These are phyloP conservation scores for Ascochyta koolunga DNA, from an alignment of 2,329 filamentous ascomycete species.

Conservation along the genomic window DNA sequence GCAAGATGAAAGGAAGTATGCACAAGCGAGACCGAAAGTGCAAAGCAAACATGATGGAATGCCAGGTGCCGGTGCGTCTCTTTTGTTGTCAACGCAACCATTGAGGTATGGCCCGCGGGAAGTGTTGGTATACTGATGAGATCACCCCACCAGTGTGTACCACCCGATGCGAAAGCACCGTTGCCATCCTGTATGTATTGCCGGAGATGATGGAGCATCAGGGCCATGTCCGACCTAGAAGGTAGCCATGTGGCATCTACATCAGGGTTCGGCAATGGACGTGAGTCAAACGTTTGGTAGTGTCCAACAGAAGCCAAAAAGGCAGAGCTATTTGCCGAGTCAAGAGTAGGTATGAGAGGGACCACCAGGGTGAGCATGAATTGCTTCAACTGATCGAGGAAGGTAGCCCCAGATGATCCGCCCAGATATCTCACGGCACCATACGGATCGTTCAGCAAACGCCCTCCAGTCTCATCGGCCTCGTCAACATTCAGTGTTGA, in stretches of 20 bases:
- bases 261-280: conserved; percentile 30
- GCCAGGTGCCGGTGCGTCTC: conserved; percentile 29
- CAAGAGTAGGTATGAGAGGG: conserved; percentile 23
- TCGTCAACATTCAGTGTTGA: conserved; percentile 17
- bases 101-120: conserved; percentile 17
- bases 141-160: conserved; percentile 37
- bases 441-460: conserved; percentile 27
- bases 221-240: conserved; percentile 22
- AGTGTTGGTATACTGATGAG: conserved; percentile 21
- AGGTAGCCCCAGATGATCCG: conserved; percentile 35
- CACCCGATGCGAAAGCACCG: conserved; percentile 28
- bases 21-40: conserved; percentile 26
- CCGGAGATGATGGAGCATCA: conserved; percentile 30
- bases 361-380: conserved; percentile 32
- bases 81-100: conserved; percentile 24
- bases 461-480: conserved; percentile 19
- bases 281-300: conserved; percentile 39
- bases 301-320: conserved; percentile 31
- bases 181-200: conserved; percentile 35
- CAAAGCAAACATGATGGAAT: conserved; percentile 36
- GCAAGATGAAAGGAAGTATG: conserved; percentile 19
- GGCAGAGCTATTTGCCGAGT: conserved; percentile 24
- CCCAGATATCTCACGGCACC: conserved; percentile 29
- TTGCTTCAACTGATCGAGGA: conserved; percentile 33
- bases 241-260: conserved; percentile 38